Evolutionary conservation across 2,329 filamentous ascomycete species (phyloP).

Genomic region (Neospermospora avenae): DNA sequence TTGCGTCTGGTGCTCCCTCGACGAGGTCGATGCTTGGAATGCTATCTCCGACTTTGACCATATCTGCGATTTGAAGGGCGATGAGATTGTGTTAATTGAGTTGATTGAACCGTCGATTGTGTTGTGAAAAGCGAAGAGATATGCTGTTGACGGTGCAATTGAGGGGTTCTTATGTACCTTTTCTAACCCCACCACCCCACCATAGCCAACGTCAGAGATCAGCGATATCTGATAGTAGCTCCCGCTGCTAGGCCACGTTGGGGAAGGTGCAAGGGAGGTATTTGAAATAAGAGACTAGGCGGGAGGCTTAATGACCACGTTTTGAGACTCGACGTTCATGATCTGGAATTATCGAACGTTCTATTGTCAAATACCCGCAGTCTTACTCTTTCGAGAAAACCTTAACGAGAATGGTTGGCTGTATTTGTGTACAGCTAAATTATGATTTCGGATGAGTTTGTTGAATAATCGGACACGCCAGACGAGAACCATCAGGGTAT

Average conservation of each 20-base stretch:
- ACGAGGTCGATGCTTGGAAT: conserved; percentile 75
- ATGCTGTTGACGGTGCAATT: background rate
- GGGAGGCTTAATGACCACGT: background rate
- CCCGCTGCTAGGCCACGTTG: background rate
- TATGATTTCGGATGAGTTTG: background rate
- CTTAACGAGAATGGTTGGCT: too few species aligned
- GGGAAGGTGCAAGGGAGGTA: background rate
- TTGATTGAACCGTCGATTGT: background rate
- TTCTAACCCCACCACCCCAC: background rate
- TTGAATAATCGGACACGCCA: too few species aligned
- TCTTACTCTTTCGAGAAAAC: background rate
- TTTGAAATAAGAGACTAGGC: conserved; percentile 6
- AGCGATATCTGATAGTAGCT: conserved; percentile 1
- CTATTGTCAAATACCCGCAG: background rate
- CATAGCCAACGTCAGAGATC: background rate
- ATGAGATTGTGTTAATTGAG: background rate
- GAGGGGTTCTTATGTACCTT: conserved; percentile 6
- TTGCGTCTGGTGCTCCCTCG: conserved; percentile 83
- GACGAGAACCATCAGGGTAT: background rate
- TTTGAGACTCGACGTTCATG: background rate
- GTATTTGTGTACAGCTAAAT: background rate
- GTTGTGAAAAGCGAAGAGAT: background rate
- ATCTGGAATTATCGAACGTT: background rate
- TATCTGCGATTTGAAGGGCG: conserved; percentile 38
- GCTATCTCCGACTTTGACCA: conserved; percentile 70